Percentiles rank a stretch among this genome's conserved stretches.
Evolutionary conservation across 352 stramenopile species (phyloP).

Genomic region (Globisporangium canariense): DNA sequence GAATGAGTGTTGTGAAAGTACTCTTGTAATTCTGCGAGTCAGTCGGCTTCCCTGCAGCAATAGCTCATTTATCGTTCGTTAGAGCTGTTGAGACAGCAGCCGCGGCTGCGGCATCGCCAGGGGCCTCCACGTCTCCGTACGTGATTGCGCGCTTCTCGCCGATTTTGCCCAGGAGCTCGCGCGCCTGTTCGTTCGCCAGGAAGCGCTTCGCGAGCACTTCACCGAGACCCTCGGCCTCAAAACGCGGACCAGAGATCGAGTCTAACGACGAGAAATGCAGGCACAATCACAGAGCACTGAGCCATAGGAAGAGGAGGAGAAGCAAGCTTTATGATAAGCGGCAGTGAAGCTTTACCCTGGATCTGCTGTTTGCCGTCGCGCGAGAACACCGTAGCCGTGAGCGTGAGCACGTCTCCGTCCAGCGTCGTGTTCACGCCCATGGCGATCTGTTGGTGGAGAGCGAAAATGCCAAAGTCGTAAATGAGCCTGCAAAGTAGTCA

Average conservation of each 20-base stretch:
- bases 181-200: constrained; percentile 46
- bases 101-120: constrained; percentile 59
- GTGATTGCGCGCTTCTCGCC: constrained; percentile 74
- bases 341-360: constrained; percentile 23
- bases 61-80: no score
- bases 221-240: constrained; percentile 56
- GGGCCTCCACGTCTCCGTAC: constrained; percentile 66
- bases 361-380: constrained; percentile 65
- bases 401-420: constrained; percentile 53
- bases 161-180: constrained; percentile 53
- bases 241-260: constrained; percentile 51
- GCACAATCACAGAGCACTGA: no score
- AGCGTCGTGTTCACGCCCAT: constrained; percentile 80
- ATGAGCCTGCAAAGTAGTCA: not conserved
- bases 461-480: no score
- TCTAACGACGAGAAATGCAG: constrained; percentile 11
- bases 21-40: no score
- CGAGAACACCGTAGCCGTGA: constrained; percentile 73
- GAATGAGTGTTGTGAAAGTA: no score
- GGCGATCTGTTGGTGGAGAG: constrained; percentile 41
- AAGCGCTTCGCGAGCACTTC: constrained; percentile 65
- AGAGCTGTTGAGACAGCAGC: constrained; percentile 12
- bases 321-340: not conserved
- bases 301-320: no score
- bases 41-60: no score